These are phyloP conservation scores for Rhodotorula sp. DNA, from an alignment of 1,284 basidiomycete species.

Conservation along the genomic window DNA sequence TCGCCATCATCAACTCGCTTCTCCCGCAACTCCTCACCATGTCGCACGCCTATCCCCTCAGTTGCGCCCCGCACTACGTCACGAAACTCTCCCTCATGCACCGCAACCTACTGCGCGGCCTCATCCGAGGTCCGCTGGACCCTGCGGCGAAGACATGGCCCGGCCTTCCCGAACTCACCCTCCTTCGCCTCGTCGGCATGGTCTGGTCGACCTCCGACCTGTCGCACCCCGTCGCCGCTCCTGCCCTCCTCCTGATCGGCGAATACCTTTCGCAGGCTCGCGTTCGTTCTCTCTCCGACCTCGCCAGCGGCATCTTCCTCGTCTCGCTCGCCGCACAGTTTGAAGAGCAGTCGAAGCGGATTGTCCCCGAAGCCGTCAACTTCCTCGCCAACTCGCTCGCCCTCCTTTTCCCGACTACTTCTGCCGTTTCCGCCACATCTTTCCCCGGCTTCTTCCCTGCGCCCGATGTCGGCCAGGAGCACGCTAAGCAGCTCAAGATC, in stretches of 20 bases:
- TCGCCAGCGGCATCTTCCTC: slow-evolving; percentile 84
- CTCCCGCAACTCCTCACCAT: slow-evolving; percentile 80
- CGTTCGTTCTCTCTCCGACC: slow-evolving; percentile 68
- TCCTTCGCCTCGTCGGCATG: slow-evolving; percentile 75
- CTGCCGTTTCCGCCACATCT: slow-evolving; percentile 44
- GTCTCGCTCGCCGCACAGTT: slow-evolving; percentile 77
- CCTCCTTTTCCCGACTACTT: slow-evolving; percentile 63
- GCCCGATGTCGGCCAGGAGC: slow-evolving; percentile 61
- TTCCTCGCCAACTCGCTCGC: slow-evolving; percentile 71
- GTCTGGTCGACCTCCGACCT: slow-evolving; percentile 95
- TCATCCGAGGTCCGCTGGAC: slow-evolving; percentile 68
- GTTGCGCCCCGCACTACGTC: slow-evolving; percentile 74
- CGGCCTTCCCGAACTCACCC: slow-evolving; percentile 71
- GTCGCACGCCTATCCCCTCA: slow-evolving; percentile 74
- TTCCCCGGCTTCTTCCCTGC: slow-evolving; percentile 66
- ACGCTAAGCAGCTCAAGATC: slow-evolving; percentile 36
- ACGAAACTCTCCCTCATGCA: slow-evolving; percentile 86
- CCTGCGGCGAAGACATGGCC: slow-evolving; percentile 81
- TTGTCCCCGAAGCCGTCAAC: slow-evolving; percentile 86
- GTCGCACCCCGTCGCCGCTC: slow-evolving; percentile 83
- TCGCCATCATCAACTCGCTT: slow-evolving; percentile 64
- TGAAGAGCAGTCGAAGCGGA: slow-evolving; percentile 77
- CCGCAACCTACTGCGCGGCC: slow-evolving; percentile 83
- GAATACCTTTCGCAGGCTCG: slow-evolving; percentile 85
- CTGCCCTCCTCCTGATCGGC: slow-evolving; percentile 81